Conservation (phyloP, 164 flowering plant species). For the Amborella trichopoda region DNA sequence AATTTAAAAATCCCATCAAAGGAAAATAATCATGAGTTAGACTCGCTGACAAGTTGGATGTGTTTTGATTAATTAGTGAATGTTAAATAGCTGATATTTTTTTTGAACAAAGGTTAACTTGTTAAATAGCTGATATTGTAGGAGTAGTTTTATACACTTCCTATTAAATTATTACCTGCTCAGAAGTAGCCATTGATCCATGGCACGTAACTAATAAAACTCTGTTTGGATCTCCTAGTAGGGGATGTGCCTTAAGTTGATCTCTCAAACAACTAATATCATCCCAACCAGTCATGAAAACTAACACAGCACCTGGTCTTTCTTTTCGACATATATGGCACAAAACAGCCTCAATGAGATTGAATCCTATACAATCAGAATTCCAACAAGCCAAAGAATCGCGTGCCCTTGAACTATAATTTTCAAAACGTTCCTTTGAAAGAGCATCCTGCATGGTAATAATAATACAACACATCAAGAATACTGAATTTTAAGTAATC, state of each 20-base stretch:
- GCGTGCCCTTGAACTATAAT: slow-evolving; percentile 67
- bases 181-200: slow-evolving; percentile 99
- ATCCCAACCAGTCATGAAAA: slow-evolving; percentile 99
- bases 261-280: slow-evolving; percentile 92
- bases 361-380: slow-evolving; percentile 92
- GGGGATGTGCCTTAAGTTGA: slow-evolving; percentile 93
- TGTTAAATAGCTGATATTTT: no score
- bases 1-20: no score
- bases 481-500: no score
- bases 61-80: no score
- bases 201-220: slow-evolving; percentile 87
- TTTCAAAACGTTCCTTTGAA: slow-evolving; percentile 69
- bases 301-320: slow-evolving; percentile 87
- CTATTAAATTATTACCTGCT: slow-evolving; percentile 91
- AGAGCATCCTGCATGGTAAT: slow-evolving; percentile 66
- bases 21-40: no score
- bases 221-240: slow-evolving; percentile 95
- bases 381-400: slow-evolving; percentile 89
- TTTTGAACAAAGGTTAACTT: no score
- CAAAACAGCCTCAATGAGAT: slow-evolving; percentile 92
- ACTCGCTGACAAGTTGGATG: no score
- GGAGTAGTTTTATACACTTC: no score
- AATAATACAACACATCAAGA: no score
- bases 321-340: slow-evolving; percentile 98
- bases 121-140: no score